Evolutionary conservation across 805 yeast species (phyloP).

Genomic region (Candida endomychidarum): DNA sequence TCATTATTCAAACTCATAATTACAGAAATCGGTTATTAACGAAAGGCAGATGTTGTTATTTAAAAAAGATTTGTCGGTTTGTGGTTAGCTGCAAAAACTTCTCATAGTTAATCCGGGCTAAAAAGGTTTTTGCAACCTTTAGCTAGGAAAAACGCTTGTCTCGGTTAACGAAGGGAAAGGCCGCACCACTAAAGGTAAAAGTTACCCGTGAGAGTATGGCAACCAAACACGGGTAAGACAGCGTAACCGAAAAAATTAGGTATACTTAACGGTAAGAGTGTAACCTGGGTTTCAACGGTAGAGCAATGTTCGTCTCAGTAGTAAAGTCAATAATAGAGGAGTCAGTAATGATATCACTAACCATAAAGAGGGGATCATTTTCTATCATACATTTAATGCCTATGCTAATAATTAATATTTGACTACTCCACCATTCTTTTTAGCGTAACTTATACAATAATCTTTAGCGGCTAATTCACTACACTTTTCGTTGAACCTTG

Average conservation of each 20-base stretch:
- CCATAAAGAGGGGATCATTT: not conserved
- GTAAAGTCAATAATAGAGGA: no score
- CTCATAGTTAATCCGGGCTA: slow-evolving; percentile 5
- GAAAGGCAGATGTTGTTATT: not conserved
- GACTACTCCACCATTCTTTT: slow-evolving; percentile 11
- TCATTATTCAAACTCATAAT: not conserved
- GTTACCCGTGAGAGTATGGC: no score
- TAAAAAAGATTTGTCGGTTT: not conserved
- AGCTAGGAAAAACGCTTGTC: not conserved
- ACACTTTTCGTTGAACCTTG: slow-evolving; percentile 15
- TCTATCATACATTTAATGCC: no score
- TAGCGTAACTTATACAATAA: slow-evolving; percentile 18
- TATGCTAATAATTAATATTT: slow-evolving; percentile 7
- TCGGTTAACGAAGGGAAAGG: slow-evolving; percentile 6
- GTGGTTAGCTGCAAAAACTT: slow-evolving; percentile 3
- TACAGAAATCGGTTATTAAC: not conserved
- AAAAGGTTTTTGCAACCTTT: slow-evolving; percentile 4
- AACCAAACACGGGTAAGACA: no score
- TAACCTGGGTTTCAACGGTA: not conserved
- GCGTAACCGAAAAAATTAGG: no score
- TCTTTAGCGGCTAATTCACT: slow-evolving; percentile 16
- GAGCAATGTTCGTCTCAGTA: no score
- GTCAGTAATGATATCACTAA: no score
- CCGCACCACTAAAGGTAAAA: no score
- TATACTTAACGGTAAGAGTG: no score